A percentile compares a stretch with the other conserved stretches of the same genome.
Evolutionary conservation across 2,329 filamentous ascomycete species (phyloP).

Genomic region (Shiraia sp.): DNA sequence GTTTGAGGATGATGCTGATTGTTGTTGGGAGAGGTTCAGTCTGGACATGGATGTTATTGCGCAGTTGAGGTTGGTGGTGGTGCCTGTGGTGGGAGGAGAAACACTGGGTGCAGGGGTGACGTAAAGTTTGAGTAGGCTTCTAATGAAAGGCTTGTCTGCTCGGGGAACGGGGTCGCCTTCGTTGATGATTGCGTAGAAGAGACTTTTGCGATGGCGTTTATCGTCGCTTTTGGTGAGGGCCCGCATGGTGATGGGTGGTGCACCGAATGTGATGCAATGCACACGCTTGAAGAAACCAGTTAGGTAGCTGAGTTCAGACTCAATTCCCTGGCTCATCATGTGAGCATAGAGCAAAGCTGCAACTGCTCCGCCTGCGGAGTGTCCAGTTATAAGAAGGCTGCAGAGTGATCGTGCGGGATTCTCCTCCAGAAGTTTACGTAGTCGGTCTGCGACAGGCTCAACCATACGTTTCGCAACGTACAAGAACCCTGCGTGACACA

Average conservation of each 20-base stretch:
- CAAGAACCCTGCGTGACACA: constrained; percentile 81
- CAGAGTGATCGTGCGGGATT: constrained; percentile 67
- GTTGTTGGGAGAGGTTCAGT: constrained; percentile 22
- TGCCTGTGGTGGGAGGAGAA: constrained; percentile 13
- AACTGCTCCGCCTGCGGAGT: constrained; percentile 83
- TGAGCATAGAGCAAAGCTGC: constrained; percentile 79
- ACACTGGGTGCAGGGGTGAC: constrained; percentile 59
- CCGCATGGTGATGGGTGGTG: constrained; percentile 74
- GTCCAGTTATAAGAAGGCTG: constrained; percentile 80
- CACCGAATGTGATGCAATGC: constrained; percentile 85
- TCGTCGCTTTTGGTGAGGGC: constrained; percentile 64
- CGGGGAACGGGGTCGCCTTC: constrained; percentile 81
- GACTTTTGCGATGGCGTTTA: constrained; percentile 59
- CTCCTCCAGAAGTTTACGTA: constrained; percentile 72
- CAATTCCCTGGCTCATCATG: constrained; percentile 68
- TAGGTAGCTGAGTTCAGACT: constrained; percentile 71
- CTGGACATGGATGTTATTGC: constrained; percentile 26
- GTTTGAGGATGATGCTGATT: constrained; percentile 14
- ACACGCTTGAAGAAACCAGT: constrained; percentile 74
- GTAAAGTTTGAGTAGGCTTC: constrained; percentile 72
- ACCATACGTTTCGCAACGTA: constrained; percentile 77
- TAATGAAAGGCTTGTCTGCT: constrained; percentile 76
- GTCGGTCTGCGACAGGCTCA: constrained; percentile 68
- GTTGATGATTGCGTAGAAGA: constrained; percentile 82
- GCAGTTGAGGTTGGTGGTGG: constrained; percentile 1